Conservation (phyloP, 805 yeast species). For the Diddensiella transvaalensis region DNA sequence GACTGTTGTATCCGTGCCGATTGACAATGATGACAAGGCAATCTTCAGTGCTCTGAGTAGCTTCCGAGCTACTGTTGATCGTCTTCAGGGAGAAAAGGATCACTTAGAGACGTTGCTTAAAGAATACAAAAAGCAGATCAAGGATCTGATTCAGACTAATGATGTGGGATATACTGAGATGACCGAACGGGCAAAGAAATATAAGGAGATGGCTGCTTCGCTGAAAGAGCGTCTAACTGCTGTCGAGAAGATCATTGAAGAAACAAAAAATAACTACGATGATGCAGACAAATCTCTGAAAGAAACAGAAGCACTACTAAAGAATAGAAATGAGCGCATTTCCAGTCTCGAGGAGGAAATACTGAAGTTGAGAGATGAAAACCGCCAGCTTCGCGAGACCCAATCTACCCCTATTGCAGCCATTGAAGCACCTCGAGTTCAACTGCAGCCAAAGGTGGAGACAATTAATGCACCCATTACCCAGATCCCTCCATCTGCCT, state of each 20-base stretch:
- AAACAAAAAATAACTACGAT: not conserved
- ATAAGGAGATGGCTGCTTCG: conserved; percentile 6
- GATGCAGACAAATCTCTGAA: not conserved
- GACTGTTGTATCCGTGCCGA: conserved; percentile 22
- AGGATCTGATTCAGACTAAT: conserved; percentile 3
- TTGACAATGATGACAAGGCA: conserved; percentile 22
- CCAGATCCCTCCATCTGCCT: not conserved
- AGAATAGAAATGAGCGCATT: conserved; percentile 2
- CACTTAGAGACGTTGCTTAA: conserved; percentile 12
- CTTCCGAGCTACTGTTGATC: conserved; percentile 19
- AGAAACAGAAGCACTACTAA: not conserved
- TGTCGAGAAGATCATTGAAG: not conserved
- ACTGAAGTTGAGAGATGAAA: not conserved
- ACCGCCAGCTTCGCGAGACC: not conserved
- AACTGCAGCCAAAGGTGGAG: not conserved
- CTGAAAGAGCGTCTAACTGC: conserved; percentile 6
- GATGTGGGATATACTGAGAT: conserved; percentile 7
- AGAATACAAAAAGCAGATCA: conserved; percentile 11
- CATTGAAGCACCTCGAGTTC: not conserved
- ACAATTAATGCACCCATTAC: not conserved
- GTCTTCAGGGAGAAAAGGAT: conserved; percentile 24
- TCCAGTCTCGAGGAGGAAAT: conserved; percentile 4
- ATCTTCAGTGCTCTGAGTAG: conserved; percentile 18
- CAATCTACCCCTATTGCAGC: not conserved
- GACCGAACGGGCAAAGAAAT: conserved; percentile 14